Conservation (phyloP, 2,329 filamentous ascomycete species). For the Diplodia mutila region DNA sequence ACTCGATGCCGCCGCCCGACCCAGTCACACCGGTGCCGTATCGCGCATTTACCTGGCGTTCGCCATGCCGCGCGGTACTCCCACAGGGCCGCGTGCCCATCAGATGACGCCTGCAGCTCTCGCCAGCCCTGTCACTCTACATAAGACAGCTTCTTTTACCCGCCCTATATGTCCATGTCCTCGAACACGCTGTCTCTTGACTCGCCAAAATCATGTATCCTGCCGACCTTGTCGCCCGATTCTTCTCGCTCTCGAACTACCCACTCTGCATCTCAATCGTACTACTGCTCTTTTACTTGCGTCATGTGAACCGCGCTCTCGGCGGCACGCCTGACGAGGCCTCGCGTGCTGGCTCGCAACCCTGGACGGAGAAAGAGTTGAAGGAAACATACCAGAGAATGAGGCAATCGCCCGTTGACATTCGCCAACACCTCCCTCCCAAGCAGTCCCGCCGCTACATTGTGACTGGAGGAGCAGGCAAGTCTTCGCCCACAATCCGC, state of each 20-base stretch:
- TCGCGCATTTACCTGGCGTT: background rate
- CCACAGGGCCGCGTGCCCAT: background rate
- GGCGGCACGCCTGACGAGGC: conserved; percentile 27
- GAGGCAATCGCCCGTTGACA: conserved; percentile 37
- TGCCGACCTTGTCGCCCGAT: background rate
- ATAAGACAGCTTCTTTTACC: background rate
- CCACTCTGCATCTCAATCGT: background rate
- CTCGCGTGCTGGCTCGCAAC: conserved; percentile 17
- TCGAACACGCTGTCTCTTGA: background rate
- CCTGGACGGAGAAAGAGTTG: conserved; percentile 40
- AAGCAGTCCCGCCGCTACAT: conserved; percentile 46
- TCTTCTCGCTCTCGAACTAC: background rate
- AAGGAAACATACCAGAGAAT: conserved; percentile 38
- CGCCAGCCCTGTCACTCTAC: background rate
- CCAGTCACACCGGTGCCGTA: background rate
- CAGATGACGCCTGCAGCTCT: conserved; percentile 2
- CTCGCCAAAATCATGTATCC: background rate
- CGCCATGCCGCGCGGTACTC: too few relatives aligned
- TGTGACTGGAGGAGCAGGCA: conserved; percentile 45
- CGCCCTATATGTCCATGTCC: background rate
- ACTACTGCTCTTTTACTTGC: conserved; percentile 27
- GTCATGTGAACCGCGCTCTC: conserved; percentile 27
- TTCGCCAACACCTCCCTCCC: conserved; percentile 41
- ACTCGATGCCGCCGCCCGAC: background rate
- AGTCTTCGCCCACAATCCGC: background rate